These are phyloP conservation scores for Fermentozyma sake DNA, from an alignment of 1,139 yeast species.

Conservation along the genomic window DNA sequence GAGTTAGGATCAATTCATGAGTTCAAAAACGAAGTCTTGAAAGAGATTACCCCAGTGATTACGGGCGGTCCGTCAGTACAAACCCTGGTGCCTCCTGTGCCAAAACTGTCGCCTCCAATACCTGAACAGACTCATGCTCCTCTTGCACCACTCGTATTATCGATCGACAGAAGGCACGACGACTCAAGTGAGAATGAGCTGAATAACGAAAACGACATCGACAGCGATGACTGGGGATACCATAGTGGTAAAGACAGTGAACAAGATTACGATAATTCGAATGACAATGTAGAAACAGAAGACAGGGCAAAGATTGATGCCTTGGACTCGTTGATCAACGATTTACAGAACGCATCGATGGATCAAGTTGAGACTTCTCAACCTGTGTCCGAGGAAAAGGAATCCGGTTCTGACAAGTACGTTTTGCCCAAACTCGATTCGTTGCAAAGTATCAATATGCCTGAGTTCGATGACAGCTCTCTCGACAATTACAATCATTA, in stretches of 20 bases:
- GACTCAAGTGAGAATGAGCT: slow-evolving; percentile 10
- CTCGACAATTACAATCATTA: slow-evolving; percentile 2
- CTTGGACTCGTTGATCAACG: slow-evolving; percentile 35
- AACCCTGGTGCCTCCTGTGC: not conserved
- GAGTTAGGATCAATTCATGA: not conserved
- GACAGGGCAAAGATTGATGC: slow-evolving; percentile 13
- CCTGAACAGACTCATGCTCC: not conserved
- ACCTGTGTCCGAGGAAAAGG: slow-evolving; percentile 3
- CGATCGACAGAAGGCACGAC: slow-evolving; percentile 19
- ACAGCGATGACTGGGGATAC: slow-evolving; percentile 27
- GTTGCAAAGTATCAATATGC: slow-evolving; percentile 20
- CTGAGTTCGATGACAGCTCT: slow-evolving; percentile 24
- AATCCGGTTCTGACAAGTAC: slow-evolving; percentile 3
- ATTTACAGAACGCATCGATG: slow-evolving; percentile 25
- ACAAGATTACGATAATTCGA: slow-evolving; percentile 6
- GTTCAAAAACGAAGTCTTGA: too few relatives aligned
- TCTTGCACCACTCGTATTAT: slow-evolving; percentile 20
- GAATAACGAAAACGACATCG: slow-evolving; percentile 11
- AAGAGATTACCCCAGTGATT: too few relatives aligned
- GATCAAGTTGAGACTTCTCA: slow-evolving; percentile 7
- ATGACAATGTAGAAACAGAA: not conserved
- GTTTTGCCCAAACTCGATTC: slow-evolving; percentile 21
- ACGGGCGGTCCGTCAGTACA: too few relatives aligned
- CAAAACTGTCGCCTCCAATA: not conserved
- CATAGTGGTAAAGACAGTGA: slow-evolving; percentile 21